These are phyloP conservation scores for Lecanosticta acicola DNA, from an alignment of 2,329 filamentous ascomycete genomes.

Conservation along the genomic window DNA sequence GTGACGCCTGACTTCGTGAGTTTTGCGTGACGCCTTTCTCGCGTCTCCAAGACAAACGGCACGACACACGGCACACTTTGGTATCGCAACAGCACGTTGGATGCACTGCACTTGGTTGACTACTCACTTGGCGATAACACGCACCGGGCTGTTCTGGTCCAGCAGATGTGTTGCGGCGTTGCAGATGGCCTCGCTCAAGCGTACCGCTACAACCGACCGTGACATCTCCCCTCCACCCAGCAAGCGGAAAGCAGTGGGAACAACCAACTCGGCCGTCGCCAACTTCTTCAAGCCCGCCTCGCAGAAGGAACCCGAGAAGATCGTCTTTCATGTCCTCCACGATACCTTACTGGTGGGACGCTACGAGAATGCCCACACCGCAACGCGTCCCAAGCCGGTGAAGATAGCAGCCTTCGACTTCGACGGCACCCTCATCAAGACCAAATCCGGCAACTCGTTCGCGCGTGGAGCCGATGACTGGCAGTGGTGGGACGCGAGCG, in stretches of 20 bases:
- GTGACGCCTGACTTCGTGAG: too few relatives aligned
- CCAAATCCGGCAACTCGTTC: constrained; percentile 75
- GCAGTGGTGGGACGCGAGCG: constrained; percentile 82
- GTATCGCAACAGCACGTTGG: too few relatives aligned
- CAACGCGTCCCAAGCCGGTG: constrained; percentile 32
- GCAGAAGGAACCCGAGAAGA: constrained; percentile 72
- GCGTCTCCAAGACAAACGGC: too few relatives aligned
- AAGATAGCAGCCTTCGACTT: constrained; percentile 70
- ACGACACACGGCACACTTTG: too few relatives aligned
- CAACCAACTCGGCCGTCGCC: constrained; percentile 60
- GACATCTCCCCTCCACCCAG: constrained; percentile 54
- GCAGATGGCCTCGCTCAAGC: constrained; percentile 3
- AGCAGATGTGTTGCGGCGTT: not conserved
- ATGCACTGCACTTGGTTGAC: not conserved
- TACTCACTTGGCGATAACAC: not conserved
- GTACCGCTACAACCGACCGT: constrained; percentile 27
- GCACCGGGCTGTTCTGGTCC: not conserved
- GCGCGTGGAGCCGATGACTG: constrained; percentile 68
- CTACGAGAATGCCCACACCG: constrained; percentile 42
- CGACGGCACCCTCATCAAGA: constrained; percentile 80
- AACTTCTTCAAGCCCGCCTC: constrained; percentile 86
- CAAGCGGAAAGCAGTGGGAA: constrained; percentile 51
- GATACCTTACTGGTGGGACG: constrained; percentile 71
- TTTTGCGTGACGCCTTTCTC: too few relatives aligned
- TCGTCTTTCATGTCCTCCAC: constrained; percentile 62